Evolutionary conservation across 192 early-diverging fungal genomes (phyloP), one percentile per base, ranked within the genome.

Genomic region (Rhizoclosmatium sp.): DNA sequence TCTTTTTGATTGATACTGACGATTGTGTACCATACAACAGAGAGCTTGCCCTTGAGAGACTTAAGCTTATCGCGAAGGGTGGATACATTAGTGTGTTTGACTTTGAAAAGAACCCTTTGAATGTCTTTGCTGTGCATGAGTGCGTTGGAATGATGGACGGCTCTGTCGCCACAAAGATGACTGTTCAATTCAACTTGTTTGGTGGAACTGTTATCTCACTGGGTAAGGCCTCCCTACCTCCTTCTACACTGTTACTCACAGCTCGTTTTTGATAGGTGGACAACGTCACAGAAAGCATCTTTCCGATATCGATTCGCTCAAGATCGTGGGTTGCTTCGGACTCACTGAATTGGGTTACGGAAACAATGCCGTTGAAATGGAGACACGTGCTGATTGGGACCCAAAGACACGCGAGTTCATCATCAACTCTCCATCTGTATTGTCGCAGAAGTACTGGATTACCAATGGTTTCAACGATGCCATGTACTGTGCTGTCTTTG

Each of bases 291-390:
- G 92, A 49, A 69, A 91, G 64, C 74, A 88, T 59, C 79, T 94
- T 40, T 82, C 87, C 39, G 87, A 87, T 44, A 88, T 92, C 61
- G 93, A 94, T 82, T 84, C 87, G 42, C 78, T 94, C 76, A 78
- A 88, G 2, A 82, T 87, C 41, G 87, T 93, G 61, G 93, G 93
- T 42, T 94, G 93, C 83, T 94, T 94, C 82, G 93, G 83, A 40
- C 76, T 94, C 67, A 94, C 93, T 47, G 93, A 94, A 82, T 77
- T 94, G 66, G 93, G 93, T 16, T 93, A 92, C 76, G 93, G 93
- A 31, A 94, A 94, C 81, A 94, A 94, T 65, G 93, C 93, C 40
- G 84, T 94, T 42, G 93, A 94, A 78, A 94, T 94, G 93, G 91
- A 93, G 79, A 92, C 93, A 2, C 82, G 82, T 47, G 85, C 93